Conservation (phyloP, 176 grass and related monocot genomes). For the Phoenix dactylifera region DNA sequence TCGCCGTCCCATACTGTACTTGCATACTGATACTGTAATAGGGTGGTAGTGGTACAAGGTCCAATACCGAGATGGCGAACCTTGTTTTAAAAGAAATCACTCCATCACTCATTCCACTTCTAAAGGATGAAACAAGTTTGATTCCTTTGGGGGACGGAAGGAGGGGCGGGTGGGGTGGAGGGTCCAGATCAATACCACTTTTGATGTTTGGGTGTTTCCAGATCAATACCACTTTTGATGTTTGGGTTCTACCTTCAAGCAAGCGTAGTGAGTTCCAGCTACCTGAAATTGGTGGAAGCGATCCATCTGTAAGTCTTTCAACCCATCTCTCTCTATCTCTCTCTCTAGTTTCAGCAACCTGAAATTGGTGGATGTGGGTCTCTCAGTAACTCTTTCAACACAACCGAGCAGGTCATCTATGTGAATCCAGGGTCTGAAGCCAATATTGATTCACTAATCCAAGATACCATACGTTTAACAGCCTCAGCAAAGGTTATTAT, state of each 20-base stretch:
- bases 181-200: too few relatives aligned
- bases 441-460: constrained; percentile 59
- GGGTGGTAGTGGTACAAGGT: too few relatives aligned
- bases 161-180: too few relatives aligned
- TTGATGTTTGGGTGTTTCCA: constrained; percentile 14
- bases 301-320: constrained; percentile 49
- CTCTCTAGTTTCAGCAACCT: background rate
- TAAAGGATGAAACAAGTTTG: too few relatives aligned
- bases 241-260: constrained; percentile 57
- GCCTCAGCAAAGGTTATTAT: constrained; percentile 50
- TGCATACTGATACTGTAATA: too few relatives aligned
- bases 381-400: too few relatives aligned
- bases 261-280: constrained; percentile 41
- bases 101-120: too few relatives aligned
- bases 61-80: too few relatives aligned
- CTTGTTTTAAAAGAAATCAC: too few relatives aligned
- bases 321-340: background rate
- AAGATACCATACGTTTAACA: constrained; percentile 55
- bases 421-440: constrained; percentile 67
- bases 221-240: constrained; percentile 66
- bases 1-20: too few relatives aligned
- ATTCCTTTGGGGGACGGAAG: too few relatives aligned
- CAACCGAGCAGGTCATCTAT: constrained; percentile 50
- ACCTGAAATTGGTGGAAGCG: constrained; percentile 50
- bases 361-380: background rate